Evolutionary conservation across 2,329 filamentous ascomycete genomes (phyloP), one percentile per base, ranked within the genome.

Genomic region (Nigrospora oryzae): DNA sequence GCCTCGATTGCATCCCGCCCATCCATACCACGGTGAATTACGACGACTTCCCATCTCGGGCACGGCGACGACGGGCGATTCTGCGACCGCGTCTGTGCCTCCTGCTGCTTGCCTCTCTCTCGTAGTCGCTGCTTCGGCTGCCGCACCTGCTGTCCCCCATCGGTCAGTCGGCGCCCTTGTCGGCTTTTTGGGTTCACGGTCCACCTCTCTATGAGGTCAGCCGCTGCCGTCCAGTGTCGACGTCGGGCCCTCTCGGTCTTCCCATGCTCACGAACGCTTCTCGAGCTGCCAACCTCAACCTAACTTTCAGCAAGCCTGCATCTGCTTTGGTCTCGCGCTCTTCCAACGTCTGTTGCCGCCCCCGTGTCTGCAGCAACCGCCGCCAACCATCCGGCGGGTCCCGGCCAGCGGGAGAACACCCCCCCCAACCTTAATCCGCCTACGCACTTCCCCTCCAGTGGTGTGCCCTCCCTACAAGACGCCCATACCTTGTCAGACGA

Each of bases 141-240:
- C 23, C 23, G 10, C 23, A 28, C 23, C 23, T 10, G 23, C 23
- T 28, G 23, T 7, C 23, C 23, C 23, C 23, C 23, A 7, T 28
- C 7, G 23, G 23, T 28, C 23, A n/a, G 23, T 28, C 23, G 5
- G 23, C 23, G 23, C 23, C 23, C 23, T 28, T 28, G 23, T 28
- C 23, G 23, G 23, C 23, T 28, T 28, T 41, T 34, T 41, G 34
- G 39, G 39, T 41, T 41, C 39, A 41, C 31, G 39, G 39, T 41
- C 39, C 39, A 41, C 39, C 34, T 41, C 31, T 33, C 15, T 28
- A 41, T 41, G 39, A 41, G 39, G 39, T 41, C 39, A 41, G 39
- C 39, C 28, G 23, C 23, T 28, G 23, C 23, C 23, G 23, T 28
- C 23, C 23, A 41, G 32, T 41, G 39, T 41, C 39, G 39, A 41